Percentiles rank a stretch among this genome's conserved stretches.
Evolutionary conservation across 441 rosid species (phyloP).

Genomic region (Gossypium laxum): DNA sequence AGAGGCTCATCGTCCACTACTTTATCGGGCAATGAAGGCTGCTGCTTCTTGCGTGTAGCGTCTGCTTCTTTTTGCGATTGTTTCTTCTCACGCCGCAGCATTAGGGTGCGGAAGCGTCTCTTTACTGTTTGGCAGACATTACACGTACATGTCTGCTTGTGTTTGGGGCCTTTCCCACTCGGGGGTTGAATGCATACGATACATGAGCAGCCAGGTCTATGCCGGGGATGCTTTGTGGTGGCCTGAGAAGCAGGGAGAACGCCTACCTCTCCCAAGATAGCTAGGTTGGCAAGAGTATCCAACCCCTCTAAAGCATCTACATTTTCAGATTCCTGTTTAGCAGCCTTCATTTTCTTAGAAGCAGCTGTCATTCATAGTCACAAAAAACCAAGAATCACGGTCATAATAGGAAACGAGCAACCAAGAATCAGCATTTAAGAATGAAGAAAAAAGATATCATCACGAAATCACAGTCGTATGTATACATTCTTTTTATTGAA

Average conservation of each 20-base stretch:
- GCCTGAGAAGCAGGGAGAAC: slow-evolving; percentile 29
- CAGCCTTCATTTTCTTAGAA: slow-evolving; percentile 46
- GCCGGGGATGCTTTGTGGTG: slow-evolving; percentile 67
- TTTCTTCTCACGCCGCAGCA: slow-evolving; percentile 59
- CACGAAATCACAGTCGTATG: neutral
- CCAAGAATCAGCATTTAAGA: slow-evolving; percentile 9
- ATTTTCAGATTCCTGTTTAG: slow-evolving; percentile 34
- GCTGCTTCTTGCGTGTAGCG: slow-evolving; percentile 33
- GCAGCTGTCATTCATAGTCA: slow-evolving; percentile 29
- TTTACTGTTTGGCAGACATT: slow-evolving; percentile 42
- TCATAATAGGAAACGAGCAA: slow-evolving; percentile 12
- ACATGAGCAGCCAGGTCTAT: slow-evolving; percentile 60
- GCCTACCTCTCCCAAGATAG: slow-evolving; percentile 36
- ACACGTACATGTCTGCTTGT: slow-evolving; percentile 49
- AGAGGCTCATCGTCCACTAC: slow-evolving; percentile 31
- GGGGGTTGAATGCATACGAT: slow-evolving; percentile 69
- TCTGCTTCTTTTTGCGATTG: slow-evolving; percentile 55
- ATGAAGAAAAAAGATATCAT: neutral
- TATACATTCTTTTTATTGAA: neutral
- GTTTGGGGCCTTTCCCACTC: slow-evolving; percentile 61
- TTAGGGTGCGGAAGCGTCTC: slow-evolving; percentile 49
- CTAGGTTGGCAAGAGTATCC: slow-evolving; percentile 43
- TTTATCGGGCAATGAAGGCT: slow-evolving; percentile 28
- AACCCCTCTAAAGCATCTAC: slow-evolving; percentile 48
- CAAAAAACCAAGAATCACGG: neutral